Evolutionary conservation across 75 land plant species (phyloP), one percentile per base, ranked within the genome.

Genomic region (Picea glauca): DNA sequence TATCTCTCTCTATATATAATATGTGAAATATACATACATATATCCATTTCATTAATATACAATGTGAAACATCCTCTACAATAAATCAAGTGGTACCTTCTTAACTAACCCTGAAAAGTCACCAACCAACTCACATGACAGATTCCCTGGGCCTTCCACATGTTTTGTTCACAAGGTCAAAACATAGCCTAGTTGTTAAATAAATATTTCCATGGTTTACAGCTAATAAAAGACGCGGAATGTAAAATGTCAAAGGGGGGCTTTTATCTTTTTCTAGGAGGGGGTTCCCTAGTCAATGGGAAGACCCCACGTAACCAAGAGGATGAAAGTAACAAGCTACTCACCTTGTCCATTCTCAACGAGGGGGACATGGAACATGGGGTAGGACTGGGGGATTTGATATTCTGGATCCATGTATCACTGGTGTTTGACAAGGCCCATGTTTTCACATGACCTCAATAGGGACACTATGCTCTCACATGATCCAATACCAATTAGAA

Each of bases 191-290:
- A 7, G 73, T 20, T 20, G 50, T 40, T 70, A 5, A 50, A 66
- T 66, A 14, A 14, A 66, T 12, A 68, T 38, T 40, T 33, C 15
- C 35, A n/a, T 32, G 50, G 73, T 70, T 70, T 70, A 33, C 73
- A 70, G 73, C 73, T 70, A 70, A 38, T 70, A 0, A 18, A 70
- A 40, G 17, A 70, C 73, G 73, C 73, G 73, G 73, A 40, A 18
- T 70, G 73, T 18, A 21, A 70, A 70, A 40, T 70, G 73, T 70
- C 73, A 70, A 70, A 40, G 73, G 73, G 46, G 23, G 50, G 43
- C n/a, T 2, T 1, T 1, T 50, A 8, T 9, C 2, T 50, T 50
- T 68, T 38, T 70, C 17, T 8, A 20, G 50, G n/a, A 1, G 38
- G 23, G 23, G 11, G 20, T 40, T 70, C 73, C 73, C 38, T 70